phyloP scores from a whole-genome alignment of 2,329 filamentous ascomycete genomes.

The Fusarium mexicanum region DNA sequence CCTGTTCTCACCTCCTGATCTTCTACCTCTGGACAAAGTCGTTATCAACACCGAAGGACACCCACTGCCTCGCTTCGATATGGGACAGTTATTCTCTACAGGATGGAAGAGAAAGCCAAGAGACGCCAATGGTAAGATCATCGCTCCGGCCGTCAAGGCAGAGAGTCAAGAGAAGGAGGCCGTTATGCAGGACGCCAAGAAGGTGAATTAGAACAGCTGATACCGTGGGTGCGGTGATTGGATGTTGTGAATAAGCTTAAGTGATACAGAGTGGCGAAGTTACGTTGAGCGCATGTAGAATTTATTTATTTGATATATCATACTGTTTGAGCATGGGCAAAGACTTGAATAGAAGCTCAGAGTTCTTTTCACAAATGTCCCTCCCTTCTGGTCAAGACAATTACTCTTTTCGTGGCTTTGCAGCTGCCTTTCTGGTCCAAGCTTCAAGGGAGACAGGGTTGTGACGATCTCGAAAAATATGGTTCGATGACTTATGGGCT shows the following conservation, averaged over 20 bases:
- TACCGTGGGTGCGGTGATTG: not conserved
- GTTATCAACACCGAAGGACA: conserved; percentile 98
- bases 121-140: conserved; percentile 55
- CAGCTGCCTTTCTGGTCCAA: conserved; percentile 28
- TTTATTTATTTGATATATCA: conserved; percentile 1
- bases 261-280: conserved; percentile 3
- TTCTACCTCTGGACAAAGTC: conserved; percentile 85
- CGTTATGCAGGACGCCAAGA: conserved; percentile 15
- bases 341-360: not conserved
- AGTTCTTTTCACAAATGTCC: not conserved
- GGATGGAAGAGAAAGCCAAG: conserved; percentile 81
- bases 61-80: conserved; percentile 85
- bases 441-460: conserved; percentile 7
- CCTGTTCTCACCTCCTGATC: conserved; percentile 84
- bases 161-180: conserved; percentile 20
- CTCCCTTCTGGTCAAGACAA: not conserved
- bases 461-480: conserved; percentile 1
- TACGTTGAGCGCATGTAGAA: conserved; percentile 12
- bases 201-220: conserved; percentile 12
- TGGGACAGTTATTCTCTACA: conserved; percentile 79
- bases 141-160: conserved; percentile 30
- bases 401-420: conserved; percentile 11
- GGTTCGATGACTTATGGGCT: conserved; percentile 25
- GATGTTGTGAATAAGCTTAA: conserved; percentile 10
- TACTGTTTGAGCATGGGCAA: not conserved